Evolutionary conservation across 768 basidiomycete species (phyloP).

Genomic region (Boletus barrowsii): DNA sequence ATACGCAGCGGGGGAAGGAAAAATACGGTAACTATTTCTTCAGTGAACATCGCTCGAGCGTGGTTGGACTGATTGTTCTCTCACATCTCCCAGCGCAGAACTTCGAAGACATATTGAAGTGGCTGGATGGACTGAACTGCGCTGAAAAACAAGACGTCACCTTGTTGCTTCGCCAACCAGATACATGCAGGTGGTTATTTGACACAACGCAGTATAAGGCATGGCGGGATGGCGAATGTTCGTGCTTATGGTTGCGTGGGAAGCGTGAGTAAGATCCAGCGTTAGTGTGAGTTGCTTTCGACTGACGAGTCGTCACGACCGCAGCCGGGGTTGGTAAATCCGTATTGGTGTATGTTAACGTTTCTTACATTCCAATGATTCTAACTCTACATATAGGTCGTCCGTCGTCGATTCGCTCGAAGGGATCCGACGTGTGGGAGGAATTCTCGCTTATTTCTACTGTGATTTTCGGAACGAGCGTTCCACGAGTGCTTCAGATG

Average conservation of each 20-base stretch:
- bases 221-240: neutral
- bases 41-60: too few species aligned
- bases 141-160: slow-evolving; percentile 4
- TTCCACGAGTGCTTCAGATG: neutral
- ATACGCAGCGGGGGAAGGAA: too few species aligned
- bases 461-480: slow-evolving; percentile 2
- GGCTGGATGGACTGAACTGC: slow-evolving; percentile 1
- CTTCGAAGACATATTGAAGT: neutral
- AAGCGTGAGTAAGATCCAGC: neutral
- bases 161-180: neutral
- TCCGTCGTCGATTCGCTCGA: neutral
- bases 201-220: neutral
- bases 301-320: too few species aligned
- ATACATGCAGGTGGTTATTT: slow-evolving; percentile 4
- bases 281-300: too few species aligned
- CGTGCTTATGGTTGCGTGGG: slow-evolving; percentile 4
- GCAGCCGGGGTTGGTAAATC: slow-evolving; percentile 8
- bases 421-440: neutral
- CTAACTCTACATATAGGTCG: neutral
- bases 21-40: too few species aligned
- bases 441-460: neutral
- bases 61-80: too few species aligned
- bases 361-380: neutral
- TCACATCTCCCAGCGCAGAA: neutral
- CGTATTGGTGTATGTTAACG: slow-evolving; percentile 4